These are phyloP conservation scores for Pezicula radicicola DNA, from an alignment of 2,329 filamentous ascomycete species.

Conservation along the genomic window DNA sequence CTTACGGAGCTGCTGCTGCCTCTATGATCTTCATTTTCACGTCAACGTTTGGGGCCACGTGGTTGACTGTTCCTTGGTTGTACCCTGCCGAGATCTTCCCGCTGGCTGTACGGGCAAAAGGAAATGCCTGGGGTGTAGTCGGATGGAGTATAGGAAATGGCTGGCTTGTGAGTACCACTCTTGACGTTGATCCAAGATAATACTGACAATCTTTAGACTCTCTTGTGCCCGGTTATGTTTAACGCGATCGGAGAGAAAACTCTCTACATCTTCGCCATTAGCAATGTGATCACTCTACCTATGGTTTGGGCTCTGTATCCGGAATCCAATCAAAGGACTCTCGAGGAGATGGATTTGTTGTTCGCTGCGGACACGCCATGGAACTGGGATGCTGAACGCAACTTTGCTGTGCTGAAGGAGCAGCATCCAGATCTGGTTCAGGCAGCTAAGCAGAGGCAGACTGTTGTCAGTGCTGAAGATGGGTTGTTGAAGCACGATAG, in stretches of 20 bases:
- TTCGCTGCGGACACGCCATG: conserved; percentile 66
- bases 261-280: conserved; percentile 69
- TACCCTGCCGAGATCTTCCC: conserved; percentile 75
- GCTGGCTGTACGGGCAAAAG: conserved; percentile 66
- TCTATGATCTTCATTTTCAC: conserved; percentile 72
- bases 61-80: conserved; percentile 56
- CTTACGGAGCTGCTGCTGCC: conserved; percentile 62
- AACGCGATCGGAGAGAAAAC: conserved; percentile 65
- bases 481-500: neutral
- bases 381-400: conserved; percentile 69
- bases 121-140: conserved; percentile 73
- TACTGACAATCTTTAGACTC: conserved; percentile 27
- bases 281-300: conserved; percentile 62
- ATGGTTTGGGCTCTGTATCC: conserved; percentile 70
- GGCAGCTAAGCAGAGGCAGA: conserved; percentile 18
- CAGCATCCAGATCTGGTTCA: conserved; percentile 52
- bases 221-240: conserved; percentile 38
- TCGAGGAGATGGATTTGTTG: conserved; percentile 73
- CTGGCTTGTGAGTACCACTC: conserved; percentile 44
- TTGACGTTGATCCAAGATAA: conserved; percentile 14
- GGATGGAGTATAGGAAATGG: conserved; percentile 77
- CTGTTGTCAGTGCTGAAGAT: neutral
- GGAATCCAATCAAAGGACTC: conserved; percentile 68
- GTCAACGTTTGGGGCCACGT: conserved; percentile 52
- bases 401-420: conserved; percentile 58